Evolutionary conservation across 179 eudicot species (phyloP), one percentile per base, ranked within the genome.

Genomic region (Actinidia chinensis): DNA sequence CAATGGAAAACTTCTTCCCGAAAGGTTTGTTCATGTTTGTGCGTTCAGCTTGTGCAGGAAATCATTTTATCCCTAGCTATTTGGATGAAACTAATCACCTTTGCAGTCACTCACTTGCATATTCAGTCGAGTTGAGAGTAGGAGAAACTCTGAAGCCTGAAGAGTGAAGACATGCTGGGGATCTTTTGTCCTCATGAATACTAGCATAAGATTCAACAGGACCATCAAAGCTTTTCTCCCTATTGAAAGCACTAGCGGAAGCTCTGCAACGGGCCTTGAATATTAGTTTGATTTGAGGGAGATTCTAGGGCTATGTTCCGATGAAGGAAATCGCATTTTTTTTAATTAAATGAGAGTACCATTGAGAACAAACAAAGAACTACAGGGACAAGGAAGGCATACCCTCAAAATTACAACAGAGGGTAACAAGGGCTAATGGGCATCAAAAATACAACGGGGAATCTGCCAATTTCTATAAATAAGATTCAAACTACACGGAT

Each of bases 11-110:
- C 4, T 46, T 68, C 28, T 68, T 46, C 1, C 1, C 40, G 40
- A 36, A 36, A 36, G 40, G 63, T 20, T 58, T 25, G 6, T 58
- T 20, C 63, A 20, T 50, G 73, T 68, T 36, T 4, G 18, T 20
- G 25, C 10, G 44, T n/a, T 68, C 12, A 0, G 47, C 69, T 14
- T 20, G 42, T 44, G 54, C 54, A 67, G 18, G 18, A 23, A 28
- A 22, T 70, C 74, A 70, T 48, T 40, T 68, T 68, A 47, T n/a
- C 40, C 61, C 23, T 56, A 56, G 61, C 22, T 56, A 56, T 56
- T 5, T 56, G 13, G 22, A 18, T 5, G 61, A n/a, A 56, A 56
- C 23, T 6, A 56, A 17, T 56, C 15, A 52, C 17, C 23, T 60
- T 60, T 60, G 33, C 13, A 12, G 65, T 60, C 12, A 1, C 4